Base-by-base conservation (phyloP, 1,284 basidiomycete genomes). In the Anthracocystis walkeri region DNA sequence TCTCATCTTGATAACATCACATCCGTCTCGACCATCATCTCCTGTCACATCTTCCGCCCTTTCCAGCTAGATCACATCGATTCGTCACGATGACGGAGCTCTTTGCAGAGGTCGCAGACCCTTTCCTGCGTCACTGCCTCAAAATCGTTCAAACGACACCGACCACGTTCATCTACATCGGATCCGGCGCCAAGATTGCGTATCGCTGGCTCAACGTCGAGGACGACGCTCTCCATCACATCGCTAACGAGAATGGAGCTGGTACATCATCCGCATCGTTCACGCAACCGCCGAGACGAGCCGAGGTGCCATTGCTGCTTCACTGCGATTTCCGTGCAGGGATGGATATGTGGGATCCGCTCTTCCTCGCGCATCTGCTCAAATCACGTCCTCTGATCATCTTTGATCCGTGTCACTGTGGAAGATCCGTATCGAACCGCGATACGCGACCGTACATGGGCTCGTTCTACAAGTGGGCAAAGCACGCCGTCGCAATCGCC, bases 331-430 rank as follows among this genome's bases (percentile, higher is more conserved):
- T 70, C n/a, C 68, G 68, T 20, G 58, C 58, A 0, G 68, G 62
- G 44, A 70, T 70, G 68, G 62, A 70, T 46, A 65, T 70, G 61
- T 70, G 68, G 68, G 68, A 70, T 41, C 68, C 68, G 25, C 63
- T 79, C 70, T 60, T 79, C 64, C 66, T 79, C 38, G 57, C 74
- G 45, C 58, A 79, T 23, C 65, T 79, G 35, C 56, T 79, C 52
- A 53, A 64, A 65, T 48, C 70, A 61, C 77, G 68, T 23, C 68
- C 68, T 2, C 40, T 70, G 7, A 48, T 70, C 62, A 70, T 70
- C 58, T 70, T 70, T 41, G 68, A 70, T 21, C 68, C 68, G 7
- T 70, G 68, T 21, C 68, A 70, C 53, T 70, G 68, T 54, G 62
- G 68, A 16, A 49, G 62, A 25, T 70, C 68, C 31, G 58, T 70